Conservation (phyloP, 1,139 yeast species). For the Petasospora fabianii region DNA sequence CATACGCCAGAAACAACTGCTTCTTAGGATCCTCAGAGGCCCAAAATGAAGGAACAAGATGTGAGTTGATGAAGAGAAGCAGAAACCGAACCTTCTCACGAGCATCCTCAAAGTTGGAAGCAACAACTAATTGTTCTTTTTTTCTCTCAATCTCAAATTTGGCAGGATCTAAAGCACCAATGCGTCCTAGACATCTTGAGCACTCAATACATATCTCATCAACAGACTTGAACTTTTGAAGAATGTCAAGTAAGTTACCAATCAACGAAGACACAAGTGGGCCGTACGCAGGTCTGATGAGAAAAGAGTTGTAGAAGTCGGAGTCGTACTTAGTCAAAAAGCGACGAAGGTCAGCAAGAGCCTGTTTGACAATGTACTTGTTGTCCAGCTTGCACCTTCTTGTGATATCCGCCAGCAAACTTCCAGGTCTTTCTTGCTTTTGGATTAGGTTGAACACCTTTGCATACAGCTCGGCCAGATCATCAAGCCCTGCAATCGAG, state of each 20-base stretch:
- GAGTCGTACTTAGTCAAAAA: conserved; percentile 20
- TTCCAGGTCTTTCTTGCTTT: conserved; percentile 30
- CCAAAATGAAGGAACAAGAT: conserved; percentile 78
- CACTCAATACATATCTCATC: conserved; percentile 53
- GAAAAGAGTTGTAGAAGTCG: conserved; percentile 18
- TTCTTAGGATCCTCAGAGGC: conserved; percentile 85
- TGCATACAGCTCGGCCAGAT: conserved; percentile 32
- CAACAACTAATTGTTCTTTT: conserved; percentile 43
- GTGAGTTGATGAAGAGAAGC: conserved; percentile 59
- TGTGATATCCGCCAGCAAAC: conserved; percentile 46
- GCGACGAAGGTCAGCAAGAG: conserved; percentile 60
- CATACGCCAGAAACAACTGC: conserved; percentile 81
- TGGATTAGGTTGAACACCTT: conserved; percentile 28
- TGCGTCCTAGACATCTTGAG: conserved; percentile 65
- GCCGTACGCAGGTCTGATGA: conserved; percentile 15
- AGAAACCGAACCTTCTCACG: conserved; percentile 64
- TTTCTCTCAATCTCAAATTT: conserved; percentile 49
- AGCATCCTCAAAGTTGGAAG: conserved; percentile 59
- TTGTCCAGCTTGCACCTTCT: conserved; percentile 64
- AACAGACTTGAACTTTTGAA: conserved; percentile 53
- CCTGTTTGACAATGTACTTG: conserved; percentile 74
- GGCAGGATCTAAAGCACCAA: conserved; percentile 78
- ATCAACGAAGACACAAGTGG: conserved; percentile 43
- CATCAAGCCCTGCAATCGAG: conserved; percentile 46
- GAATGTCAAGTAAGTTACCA: conserved; percentile 54